Conservation (phyloP, 257 asterid genomes). For the Capsicum pubescens region DNA sequence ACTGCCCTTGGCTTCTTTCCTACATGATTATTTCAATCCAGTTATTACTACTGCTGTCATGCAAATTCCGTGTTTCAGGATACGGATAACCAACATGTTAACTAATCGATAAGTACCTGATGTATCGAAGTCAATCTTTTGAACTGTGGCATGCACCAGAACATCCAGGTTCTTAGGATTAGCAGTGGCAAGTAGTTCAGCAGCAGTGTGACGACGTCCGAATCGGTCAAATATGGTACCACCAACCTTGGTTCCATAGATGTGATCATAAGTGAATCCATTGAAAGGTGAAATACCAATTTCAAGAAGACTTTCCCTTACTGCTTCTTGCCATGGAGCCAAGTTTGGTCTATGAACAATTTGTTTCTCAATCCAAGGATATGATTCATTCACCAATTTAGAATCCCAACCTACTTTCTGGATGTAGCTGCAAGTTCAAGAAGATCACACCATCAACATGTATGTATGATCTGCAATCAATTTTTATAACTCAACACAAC, state of each 20-base stretch:
- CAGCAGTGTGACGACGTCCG: conserved; percentile 92
- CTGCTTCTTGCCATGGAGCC: conserved; percentile 77
- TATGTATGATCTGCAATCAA: background rate
- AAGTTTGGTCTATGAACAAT: conserved; percentile 77
- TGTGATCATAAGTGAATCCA: conserved; percentile 93
- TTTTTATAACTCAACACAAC: background rate
- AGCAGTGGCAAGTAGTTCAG: conserved; percentile 85
- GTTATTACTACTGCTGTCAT: background rate
- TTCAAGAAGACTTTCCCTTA: conserved; percentile 78
- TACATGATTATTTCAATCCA: conserved; percentile 25
- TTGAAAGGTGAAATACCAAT: conserved; percentile 88
- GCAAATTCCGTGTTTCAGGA: background rate
- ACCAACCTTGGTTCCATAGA: conserved; percentile 92
- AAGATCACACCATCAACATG: background rate
- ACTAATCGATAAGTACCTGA: conserved; percentile 45
- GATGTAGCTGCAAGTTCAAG: conserved; percentile 58
- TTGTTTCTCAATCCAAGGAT: conserved; percentile 94
- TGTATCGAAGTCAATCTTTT: conserved; percentile 70
- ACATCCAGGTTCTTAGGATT: conserved; percentile 69
- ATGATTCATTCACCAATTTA: conserved; percentile 83
- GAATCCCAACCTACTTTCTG: conserved; percentile 81
- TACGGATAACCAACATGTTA: background rate
- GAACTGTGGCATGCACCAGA: conserved; percentile 76
- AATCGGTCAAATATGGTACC: conserved; percentile 85
- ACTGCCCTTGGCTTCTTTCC: conserved; percentile 72